A percentile compares a stretch with the other conserved stretches of the same genome.
Evolutionary conservation across 495 filamentous ascomycete genomes (phyloP).

Genomic region (Penicillium subrubescens): DNA sequence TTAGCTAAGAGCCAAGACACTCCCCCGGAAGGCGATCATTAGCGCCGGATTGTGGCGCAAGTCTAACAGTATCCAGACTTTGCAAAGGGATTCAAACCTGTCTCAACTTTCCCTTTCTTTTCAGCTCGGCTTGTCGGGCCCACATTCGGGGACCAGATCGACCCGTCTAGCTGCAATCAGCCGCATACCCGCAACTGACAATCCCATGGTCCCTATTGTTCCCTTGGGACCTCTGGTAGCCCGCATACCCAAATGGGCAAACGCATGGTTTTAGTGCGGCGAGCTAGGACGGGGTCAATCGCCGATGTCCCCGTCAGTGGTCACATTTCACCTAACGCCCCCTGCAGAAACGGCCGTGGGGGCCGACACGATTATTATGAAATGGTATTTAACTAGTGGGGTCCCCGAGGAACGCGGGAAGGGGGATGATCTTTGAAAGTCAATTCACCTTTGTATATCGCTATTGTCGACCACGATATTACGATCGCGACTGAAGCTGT

Average conservation of each 20-base stretch:
- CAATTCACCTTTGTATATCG: background rate
- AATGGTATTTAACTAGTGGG: slow-evolving; percentile 1
- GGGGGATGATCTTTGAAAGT: background rate
- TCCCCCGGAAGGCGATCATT: background rate
- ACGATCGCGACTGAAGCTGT: background rate
- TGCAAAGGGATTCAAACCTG: background rate
- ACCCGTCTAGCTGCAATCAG: background rate
- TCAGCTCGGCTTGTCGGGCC: background rate
- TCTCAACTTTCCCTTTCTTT: background rate
- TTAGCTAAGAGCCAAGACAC: background rate
- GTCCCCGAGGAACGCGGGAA: background rate
- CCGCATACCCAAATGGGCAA: background rate
- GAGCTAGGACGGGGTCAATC: background rate
- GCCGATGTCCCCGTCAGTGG: background rate
- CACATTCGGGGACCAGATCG: background rate
- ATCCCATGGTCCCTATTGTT: background rate
- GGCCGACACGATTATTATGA: background rate
- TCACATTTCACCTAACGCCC: no score
- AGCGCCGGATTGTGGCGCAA: background rate
- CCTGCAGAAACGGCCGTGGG: background rate
- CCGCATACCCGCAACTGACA: background rate
- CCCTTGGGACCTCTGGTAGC: background rate
- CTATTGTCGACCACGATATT: background rate
- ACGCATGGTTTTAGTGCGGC: no score
- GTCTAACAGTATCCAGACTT: background rate